A percentile compares a stretch with the other conserved stretches of the same genome.
Evolutionary conservation across 495 filamentous ascomycete species (phyloP).

Genomic region (Penicillium tannophilum): DNA sequence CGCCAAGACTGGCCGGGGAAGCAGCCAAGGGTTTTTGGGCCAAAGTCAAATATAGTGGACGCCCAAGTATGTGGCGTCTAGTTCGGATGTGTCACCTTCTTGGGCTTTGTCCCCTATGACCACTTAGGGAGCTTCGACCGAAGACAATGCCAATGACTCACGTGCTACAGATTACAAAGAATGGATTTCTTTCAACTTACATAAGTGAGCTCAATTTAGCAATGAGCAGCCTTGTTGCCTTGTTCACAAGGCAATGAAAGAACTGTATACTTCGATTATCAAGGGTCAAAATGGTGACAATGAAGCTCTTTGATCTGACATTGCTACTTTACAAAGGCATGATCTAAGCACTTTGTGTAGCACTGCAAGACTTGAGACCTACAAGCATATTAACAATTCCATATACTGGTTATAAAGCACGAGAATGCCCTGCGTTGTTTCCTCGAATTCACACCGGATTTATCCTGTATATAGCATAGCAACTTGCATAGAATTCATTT

Average conservation of each 20-base stretch:
- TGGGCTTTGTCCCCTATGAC: not conserved
- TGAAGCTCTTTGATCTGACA: not conserved
- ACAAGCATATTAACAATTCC: not conserved
- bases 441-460: not conserved
- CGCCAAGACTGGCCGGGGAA: slow-evolving; percentile 1
- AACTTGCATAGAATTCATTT: not conserved
- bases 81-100: not conserved
- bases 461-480: not conserved
- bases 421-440: not conserved
- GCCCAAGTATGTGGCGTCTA: too few species aligned
- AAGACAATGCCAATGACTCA: not conserved
- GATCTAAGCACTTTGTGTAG: not conserved
- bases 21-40: not conserved
- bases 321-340: not conserved
- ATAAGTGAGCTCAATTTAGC: too few species aligned
- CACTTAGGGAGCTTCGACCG: not conserved
- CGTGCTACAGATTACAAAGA: not conserved
- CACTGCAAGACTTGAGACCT: not conserved
- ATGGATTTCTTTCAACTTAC: too few species aligned
- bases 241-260: too few species aligned
- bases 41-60: not conserved
- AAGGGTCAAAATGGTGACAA: not conserved
- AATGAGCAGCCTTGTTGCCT: too few species aligned
- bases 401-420: not conserved
- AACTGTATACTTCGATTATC: too few species aligned